Base-by-base conservation (phyloP, 306 rosid species). In the Castanopsis chinensis region DNA sequence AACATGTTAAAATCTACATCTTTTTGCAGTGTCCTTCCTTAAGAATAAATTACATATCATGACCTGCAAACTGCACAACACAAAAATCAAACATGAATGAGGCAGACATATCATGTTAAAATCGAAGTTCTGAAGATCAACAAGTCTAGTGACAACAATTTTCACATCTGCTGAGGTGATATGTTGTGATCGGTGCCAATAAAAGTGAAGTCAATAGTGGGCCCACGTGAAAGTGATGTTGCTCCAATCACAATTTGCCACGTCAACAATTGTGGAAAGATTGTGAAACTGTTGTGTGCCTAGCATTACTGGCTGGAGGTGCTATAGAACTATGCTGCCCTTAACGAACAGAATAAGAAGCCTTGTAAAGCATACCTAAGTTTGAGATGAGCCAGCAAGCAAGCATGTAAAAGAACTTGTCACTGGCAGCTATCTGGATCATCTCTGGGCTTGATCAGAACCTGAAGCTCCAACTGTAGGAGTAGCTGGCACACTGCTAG, bases 371-470 rank as follows among this genome's bases (percentile, higher is more conserved):
- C 28, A 43, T 85, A 88, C 87, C 91, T 85, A 76, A 75, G 76
- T 84, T 74, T 76, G 80, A 77, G 74, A 76, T 37, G 61, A 80
- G 90, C 85, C 85, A 83, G 90, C 85, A 88, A 86, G 79, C 83
- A 86, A 86, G 92, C 86, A 79, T 89, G 92, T 75, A 94, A 89
- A 89, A 94, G 88, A 87, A 84, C 94, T 92, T 85, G 91, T 81
- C 85, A 79, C 86, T 55, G 89, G 89, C 88, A 80, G 86, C 79
- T 83, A 49, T 41, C 79, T 88, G 70, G 72, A 76, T 81, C 73
- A 95, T 91, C 97, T 95, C 74, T 90, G 98, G 28, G 86, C 89
- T 77, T 93, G 97, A 73, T 95, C 98, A 1, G 98, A 91, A 80
- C 87, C 90, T 61, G 92, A 81, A 76, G 88, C 92, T 83, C 96